phyloP scores from a whole-genome alignment of 768 basidiomycete genomes.

The Naganishia kalamii region DNA sequence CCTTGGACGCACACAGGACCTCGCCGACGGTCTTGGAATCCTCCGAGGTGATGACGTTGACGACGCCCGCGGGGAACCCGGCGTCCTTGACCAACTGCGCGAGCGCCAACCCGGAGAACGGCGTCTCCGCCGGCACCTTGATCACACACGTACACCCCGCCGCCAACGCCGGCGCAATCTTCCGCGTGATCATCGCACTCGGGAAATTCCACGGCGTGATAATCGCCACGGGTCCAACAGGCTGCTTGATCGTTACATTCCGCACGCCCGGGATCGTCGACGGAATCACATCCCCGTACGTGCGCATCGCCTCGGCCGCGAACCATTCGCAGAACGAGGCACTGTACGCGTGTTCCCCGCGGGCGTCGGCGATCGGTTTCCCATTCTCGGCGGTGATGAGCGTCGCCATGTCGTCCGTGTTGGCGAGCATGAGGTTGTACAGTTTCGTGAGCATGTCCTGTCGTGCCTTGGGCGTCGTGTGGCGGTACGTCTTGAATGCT shows the following conservation, averaged over 20 bases:
- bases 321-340: slow-evolving; percentile 36
- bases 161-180: slow-evolving; percentile 51
- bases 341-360: slow-evolving; percentile 73
- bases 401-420: slow-evolving; percentile 77
- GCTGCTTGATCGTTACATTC: slow-evolving; percentile 89
- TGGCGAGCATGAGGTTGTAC: slow-evolving; percentile 68
- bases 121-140: slow-evolving; percentile 91
- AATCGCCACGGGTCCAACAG: slow-evolving; percentile 47
- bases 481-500: slow-evolving; percentile 79
- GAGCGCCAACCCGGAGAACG: slow-evolving; percentile 83
- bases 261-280: slow-evolving; percentile 63
- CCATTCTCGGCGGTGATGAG: slow-evolving; percentile 95
- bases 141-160: slow-evolving; percentile 95
- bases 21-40: slow-evolving; percentile 79
- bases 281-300: slow-evolving; percentile 87
- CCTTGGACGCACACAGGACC: slow-evolving; percentile 84
- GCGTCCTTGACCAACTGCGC: slow-evolving; percentile 84
- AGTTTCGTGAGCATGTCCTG: slow-evolving; percentile 79
- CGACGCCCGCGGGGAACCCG: slow-evolving; percentile 89
- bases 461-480: slow-evolving; percentile 78
- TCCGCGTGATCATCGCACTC: slow-evolving; percentile 64
- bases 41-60: slow-evolving; percentile 86
- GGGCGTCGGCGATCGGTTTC: slow-evolving; percentile 76
- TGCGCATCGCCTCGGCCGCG: slow-evolving; percentile 88
- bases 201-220: slow-evolving; percentile 58